phyloP scores from a whole-genome alignment of 1,284 basidiomycete species.

The Ganoderma lingzhi region DNA sequence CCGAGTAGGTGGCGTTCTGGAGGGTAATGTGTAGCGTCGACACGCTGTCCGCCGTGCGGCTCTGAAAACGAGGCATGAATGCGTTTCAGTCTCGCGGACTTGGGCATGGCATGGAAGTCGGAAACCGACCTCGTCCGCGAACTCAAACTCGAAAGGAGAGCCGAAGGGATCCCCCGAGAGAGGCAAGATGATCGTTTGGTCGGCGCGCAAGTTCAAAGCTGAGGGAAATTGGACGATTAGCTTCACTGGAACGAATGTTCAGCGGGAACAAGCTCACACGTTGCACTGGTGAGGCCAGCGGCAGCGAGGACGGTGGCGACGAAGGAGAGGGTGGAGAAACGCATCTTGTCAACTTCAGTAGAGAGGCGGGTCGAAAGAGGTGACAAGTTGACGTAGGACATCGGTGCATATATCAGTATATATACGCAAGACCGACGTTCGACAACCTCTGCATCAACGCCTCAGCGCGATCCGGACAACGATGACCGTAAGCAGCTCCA shows the following conservation, averaged over 20 bases:
- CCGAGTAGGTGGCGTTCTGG: conserved; percentile 1
- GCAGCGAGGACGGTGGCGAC: not conserved
- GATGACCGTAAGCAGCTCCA: not conserved
- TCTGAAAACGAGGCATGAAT: not conserved
- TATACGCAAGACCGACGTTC: not conserved
- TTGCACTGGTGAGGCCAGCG: not conserved
- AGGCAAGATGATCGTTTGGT: conserved; percentile 1
- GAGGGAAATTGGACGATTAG: not conserved
- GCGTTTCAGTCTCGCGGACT: not conserved
- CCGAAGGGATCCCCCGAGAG: conserved; percentile 5
- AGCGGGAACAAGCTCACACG: not conserved
- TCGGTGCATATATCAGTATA: not conserved
- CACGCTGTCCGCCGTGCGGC: not conserved
- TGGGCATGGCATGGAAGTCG: not conserved
- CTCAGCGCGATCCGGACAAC: not conserved
- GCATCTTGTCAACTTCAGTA: not conserved
- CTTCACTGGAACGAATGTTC: not conserved
- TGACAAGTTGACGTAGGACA: not conserved
- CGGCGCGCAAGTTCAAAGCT: not conserved
- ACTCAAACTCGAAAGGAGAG: conserved; percentile 2
- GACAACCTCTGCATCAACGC: not conserved
- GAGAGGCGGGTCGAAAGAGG: not conserved
- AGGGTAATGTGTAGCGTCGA: not conserved
- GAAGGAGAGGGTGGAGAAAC: not conserved
- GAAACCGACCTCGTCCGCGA: conserved; percentile 6